Percentiles rank a stretch among this genome's conserved stretches.
These are phyloP conservation scores for Pythium dissotocum DNA, from an alignment of 352 stramenopile genomes.

Conservation along the genomic window DNA sequence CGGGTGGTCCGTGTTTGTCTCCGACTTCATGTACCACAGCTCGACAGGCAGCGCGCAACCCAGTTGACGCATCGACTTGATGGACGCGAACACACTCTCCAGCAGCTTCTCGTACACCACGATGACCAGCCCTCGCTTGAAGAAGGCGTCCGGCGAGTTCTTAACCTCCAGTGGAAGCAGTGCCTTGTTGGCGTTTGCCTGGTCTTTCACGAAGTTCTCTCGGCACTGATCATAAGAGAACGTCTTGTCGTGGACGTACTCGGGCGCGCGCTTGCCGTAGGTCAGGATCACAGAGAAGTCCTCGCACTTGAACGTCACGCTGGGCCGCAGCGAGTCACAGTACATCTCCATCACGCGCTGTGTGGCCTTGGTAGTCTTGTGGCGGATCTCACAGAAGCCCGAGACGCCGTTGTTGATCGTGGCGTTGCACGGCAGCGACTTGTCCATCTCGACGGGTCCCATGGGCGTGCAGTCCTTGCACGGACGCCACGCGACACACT, in stretches of 20 bases:
- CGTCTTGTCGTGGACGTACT: constrained; percentile 44
- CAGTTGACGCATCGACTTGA: constrained; percentile 49
- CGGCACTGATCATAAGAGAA: constrained; percentile 32
- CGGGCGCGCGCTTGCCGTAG: constrained; percentile 37
- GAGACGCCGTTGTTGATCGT: constrained; percentile 23
- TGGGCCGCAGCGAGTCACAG: constrained; percentile 46
- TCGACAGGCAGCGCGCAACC: constrained; percentile 68
- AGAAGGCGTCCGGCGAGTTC: constrained; percentile 28
- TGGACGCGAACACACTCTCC: constrained; percentile 50
- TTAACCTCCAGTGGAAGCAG: constrained; percentile 8
- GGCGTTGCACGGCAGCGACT: constrained; percentile 35
- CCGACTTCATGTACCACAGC: constrained; percentile 65
- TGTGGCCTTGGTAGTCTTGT: constrained; percentile 22
- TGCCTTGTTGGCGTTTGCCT: constrained; percentile 20
- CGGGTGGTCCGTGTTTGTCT: constrained; percentile 49
- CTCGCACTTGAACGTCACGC: constrained; percentile 25
- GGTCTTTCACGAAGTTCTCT: constrained; percentile 1
- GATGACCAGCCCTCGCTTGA: constrained; percentile 46
- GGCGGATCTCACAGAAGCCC: constrained; percentile 29
- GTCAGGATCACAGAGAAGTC: constrained; percentile 34
- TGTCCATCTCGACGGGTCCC: constrained; percentile 33
- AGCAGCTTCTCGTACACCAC: constrained; percentile 41
- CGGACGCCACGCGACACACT: constrained; percentile 50
- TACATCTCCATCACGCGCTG: constrained; percentile 57
- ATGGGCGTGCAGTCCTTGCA: constrained; percentile 44